phyloP scores from a whole-genome alignment of 768 basidiomycete genomes.

The Coprinopsis marcescibilis region DNA sequence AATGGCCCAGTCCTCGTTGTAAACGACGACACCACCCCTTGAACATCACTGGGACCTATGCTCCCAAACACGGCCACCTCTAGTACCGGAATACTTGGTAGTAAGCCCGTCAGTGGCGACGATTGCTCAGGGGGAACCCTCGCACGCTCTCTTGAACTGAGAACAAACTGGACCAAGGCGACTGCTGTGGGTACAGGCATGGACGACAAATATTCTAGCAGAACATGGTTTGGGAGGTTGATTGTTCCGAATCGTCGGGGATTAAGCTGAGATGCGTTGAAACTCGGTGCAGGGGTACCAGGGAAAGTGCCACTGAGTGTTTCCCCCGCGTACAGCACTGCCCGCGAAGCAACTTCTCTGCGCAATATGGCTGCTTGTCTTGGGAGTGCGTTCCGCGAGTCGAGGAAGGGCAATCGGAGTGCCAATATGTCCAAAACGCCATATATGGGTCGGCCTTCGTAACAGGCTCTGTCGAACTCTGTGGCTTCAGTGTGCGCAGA shows the following conservation, averaged over 20 bases:
- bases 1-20: constrained; percentile 41
- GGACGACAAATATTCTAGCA: constrained; percentile 49
- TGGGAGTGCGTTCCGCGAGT: constrained; percentile 34
- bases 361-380: constrained; percentile 48
- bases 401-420: constrained; percentile 53
- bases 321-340: constrained; percentile 46
- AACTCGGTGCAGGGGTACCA: constrained; percentile 22
- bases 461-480: constrained; percentile 46
- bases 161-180: constrained; percentile 44
- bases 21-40: constrained; percentile 45
- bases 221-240: constrained; percentile 48
- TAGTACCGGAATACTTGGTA: constrained; percentile 44
- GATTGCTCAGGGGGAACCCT: constrained; percentile 36
- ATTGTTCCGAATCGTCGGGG: constrained; percentile 53
- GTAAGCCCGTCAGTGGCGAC: constrained; percentile 32
- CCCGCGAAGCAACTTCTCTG: constrained; percentile 39
- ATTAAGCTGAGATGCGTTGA: constrained; percentile 30
- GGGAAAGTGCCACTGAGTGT: constrained; percentile 42
- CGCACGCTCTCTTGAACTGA: constrained; percentile 24
- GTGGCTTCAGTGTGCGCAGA: constrained; percentile 23
- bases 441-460: constrained; percentile 53
- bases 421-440: constrained; percentile 53
- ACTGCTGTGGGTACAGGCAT: constrained; percentile 41
- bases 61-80: constrained; percentile 65
- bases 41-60: constrained; percentile 42